These are phyloP conservation scores for Phaffomyces thermotolerans DNA, from an alignment of 805 yeast genomes.

Conservation along the genomic window DNA sequence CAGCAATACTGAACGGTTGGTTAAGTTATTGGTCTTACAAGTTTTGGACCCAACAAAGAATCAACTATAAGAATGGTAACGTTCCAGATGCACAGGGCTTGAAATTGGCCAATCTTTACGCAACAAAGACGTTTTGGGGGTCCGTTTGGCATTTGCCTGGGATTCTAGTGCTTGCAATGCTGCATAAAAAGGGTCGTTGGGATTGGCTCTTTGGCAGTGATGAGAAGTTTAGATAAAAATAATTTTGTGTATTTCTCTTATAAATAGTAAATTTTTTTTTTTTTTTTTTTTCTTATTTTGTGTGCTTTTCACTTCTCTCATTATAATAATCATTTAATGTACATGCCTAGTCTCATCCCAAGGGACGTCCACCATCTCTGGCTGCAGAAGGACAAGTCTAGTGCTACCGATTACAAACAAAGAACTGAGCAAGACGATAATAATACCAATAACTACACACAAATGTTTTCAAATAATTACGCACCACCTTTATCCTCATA, in stretches of 20 bases:
- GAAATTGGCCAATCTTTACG: constrained; percentile 55
- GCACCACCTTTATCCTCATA: constrained; percentile 53
- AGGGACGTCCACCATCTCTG: constrained; percentile 40
- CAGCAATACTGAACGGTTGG: constrained; percentile 81
- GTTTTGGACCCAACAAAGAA: constrained; percentile 80
- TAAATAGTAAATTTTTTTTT: not conserved
- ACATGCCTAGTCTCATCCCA: constrained; percentile 40
- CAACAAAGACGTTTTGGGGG: constrained; percentile 87
- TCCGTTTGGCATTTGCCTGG: constrained; percentile 93
- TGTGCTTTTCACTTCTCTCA: not conserved
- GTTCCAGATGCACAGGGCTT: constrained; percentile 50
- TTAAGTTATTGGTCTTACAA: constrained; percentile 67
- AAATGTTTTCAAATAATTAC: constrained; percentile 13
- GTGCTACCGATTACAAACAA: too few relatives aligned
- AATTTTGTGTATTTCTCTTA: not conserved
- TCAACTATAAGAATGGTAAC: constrained; percentile 38
- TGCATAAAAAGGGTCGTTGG: constrained; percentile 95
- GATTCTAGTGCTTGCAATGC: constrained; percentile 81
- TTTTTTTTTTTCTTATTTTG: too few relatives aligned
- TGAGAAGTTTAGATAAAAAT: constrained; percentile 9
- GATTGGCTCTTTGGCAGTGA: constrained; percentile 47
- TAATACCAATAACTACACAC: constrained; percentile 5
- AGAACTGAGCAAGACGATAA: not conserved
- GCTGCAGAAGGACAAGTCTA: constrained; percentile 19
- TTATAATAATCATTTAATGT: constrained; percentile 27